Conservation (phyloP, 495 filamentous ascomycete species). For the Xeromyces bisporus region DNA sequence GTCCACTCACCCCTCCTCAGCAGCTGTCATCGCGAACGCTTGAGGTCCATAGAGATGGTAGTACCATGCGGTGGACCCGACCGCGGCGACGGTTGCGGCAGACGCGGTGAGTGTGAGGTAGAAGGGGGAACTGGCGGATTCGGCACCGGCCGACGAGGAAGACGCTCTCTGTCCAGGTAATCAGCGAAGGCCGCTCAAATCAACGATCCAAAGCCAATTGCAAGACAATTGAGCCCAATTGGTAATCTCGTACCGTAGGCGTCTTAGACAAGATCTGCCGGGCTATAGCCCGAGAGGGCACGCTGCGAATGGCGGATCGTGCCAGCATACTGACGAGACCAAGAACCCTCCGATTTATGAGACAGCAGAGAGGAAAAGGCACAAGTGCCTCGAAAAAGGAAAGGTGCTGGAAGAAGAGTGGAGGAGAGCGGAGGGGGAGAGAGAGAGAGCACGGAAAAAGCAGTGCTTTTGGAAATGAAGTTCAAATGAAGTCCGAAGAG, state of each 20-base stretch:
- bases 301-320: conserved; percentile 63
- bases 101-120: conserved; percentile 61
- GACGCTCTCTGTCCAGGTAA: conserved; percentile 22
- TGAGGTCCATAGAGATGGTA: conserved; percentile 85
- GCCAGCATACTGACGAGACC: conserved; percentile 57
- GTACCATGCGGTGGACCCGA: conserved; percentile 86
- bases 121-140: conserved; percentile 34
- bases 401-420: too few species aligned
- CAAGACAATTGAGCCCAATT: conserved; percentile 17
- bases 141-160: conserved; percentile 31
- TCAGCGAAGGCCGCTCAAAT: conserved; percentile 10
- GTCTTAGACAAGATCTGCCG: conserved; percentile 33
- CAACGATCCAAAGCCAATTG: conserved; percentile 1
- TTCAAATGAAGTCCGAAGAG: conserved; percentile 9
- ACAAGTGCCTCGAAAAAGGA: conserved; percentile 16
- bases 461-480: conserved; percentile 23
- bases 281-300: conserved; percentile 58
- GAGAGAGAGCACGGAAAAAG: conserved; percentile 17
- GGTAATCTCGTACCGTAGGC: conserved; percentile 32
- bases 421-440: conserved; percentile 15
- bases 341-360: conserved; percentile 24
- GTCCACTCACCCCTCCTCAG: conserved; percentile 85
- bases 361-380: conserved; percentile 16
- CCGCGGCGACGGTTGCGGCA: conserved; percentile 66
- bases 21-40: conserved; percentile 74